Base-by-base conservation (phyloP, 352 stramenopile species). In the Elongisporangium prolatum region DNA sequence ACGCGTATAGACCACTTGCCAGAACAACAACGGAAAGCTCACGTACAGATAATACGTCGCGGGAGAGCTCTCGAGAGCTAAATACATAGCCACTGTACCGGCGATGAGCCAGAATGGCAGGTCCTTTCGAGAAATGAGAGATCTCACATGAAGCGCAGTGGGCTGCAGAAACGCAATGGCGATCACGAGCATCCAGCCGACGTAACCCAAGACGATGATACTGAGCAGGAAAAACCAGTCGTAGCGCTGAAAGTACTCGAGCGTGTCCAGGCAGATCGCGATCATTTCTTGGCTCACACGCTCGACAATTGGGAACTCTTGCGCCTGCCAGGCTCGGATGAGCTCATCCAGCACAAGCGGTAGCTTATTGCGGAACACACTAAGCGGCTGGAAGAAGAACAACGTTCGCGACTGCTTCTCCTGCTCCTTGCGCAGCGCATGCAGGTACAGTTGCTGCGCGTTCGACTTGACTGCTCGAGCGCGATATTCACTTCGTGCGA, bases 181-280 rank as follows among this genome's bases (percentile, higher is more conserved):
- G 9, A 93, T 40, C 2, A 92, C 67, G 37, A 75, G 18, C 28
- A 95, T 89, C 84, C 84, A 95, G 54, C 86, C 79, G 0, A 91
- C 21, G 57, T 95, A 95, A 0, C 86, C 86, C 11, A 77, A 34
- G 4, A 93, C 80, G 24, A 95, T 84, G n/a, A 89, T 60, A 21
- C 69, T 77, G 21, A 91, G 69, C 38, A 95, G 65, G 54, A 93
- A 89, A 51, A 88, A 75, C 76, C 86, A 93, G 65, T 95, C 86
- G 63, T 93, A 93, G 40, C 79, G 70, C 64, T 93, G 86, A 50
- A 92, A 89, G 55, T 93, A 91, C 63, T 79, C 68, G 48, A 93
- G 61, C 37, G 79, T 80, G 11, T 74, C 80, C 52, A 95, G 73
- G n/a, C 81, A 91, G 37, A 90, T 75, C 48, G 69, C 74, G 62